Conservation (phyloP, 2,329 filamentous ascomycete species). For the Hirsutella minnesotensis region DNA sequence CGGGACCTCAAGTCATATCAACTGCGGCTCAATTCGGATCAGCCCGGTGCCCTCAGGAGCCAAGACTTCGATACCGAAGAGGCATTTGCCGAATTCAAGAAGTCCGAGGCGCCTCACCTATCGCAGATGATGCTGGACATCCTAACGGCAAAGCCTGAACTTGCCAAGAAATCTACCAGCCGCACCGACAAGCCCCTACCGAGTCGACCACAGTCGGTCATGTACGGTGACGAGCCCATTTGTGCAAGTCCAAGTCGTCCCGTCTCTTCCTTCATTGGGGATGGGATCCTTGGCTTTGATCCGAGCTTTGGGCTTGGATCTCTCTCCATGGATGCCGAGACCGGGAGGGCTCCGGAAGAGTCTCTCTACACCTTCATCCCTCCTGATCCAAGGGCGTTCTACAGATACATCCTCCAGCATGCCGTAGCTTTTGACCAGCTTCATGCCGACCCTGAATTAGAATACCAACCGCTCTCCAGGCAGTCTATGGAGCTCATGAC, state of each 20-base stretch:
- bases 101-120: constrained; percentile 73
- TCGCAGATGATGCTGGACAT: constrained; percentile 92
- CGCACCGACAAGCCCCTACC: constrained; percentile 45
- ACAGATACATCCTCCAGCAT: constrained; percentile 70
- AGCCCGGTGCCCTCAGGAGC: constrained; percentile 61
- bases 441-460: constrained; percentile 38
- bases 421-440: constrained; percentile 56
- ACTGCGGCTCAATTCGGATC: constrained; percentile 71
- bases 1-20: constrained; percentile 91
- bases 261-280: constrained; percentile 35
- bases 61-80: constrained; percentile 88
- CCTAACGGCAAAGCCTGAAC: constrained; percentile 70
- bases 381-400: constrained; percentile 68
- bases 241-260: constrained; percentile 41
- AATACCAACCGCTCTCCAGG: constrained; percentile 52
- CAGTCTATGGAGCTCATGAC: constrained; percentile 72
- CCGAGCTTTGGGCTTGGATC: constrained; percentile 56
- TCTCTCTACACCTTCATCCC: constrained; percentile 82
- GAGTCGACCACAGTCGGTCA: constrained; percentile 32
- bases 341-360: constrained; percentile 43
- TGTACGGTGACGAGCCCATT: constrained; percentile 33
- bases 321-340: constrained; percentile 48
- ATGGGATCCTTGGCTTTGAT: constrained; percentile 39
- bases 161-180: constrained; percentile 63
- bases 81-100: constrained; percentile 82